Base-by-base conservation (phyloP, 225 moss, liverwort and hornwort genomes). In the Rhytidiadelphus loreus region DNA sequence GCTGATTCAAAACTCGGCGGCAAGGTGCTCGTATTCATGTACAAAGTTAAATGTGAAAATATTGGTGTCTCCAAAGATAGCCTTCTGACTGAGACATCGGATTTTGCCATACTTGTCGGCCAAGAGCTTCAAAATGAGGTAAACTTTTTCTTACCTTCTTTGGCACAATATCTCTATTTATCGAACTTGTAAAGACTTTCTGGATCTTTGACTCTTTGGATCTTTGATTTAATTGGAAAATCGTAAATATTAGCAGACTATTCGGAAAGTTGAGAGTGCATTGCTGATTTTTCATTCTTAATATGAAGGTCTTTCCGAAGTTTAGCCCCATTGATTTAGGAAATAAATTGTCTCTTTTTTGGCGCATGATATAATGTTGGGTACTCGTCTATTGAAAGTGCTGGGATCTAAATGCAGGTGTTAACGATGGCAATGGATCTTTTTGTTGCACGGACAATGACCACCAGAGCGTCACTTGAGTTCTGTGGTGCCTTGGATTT, bases 391-490 rank as follows among this genome's bases (percentile, higher is more conserved):
- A 46, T 77, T 77, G 39, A 84, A 81, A 80, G 11, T 28, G 60
- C 74, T 89, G 64, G 77, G 35, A 70, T 71, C 25, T 77, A 79
- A 86, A 68, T 90, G 86, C 96, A 98, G 98, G 97, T 95, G 64
- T 91, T 99, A 86, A 90, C 92, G 43, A 96, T 99, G 99, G 90
- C 91, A 32, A 99, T 99, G 97, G 99, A 99, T 89, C 94, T 99
- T 80, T 99, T 99, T 92, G 96, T 99, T 74, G 97, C 99, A 86
- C 96, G 99, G 48, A 96, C 99, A 32, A 99, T 99, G 99, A 99
- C 96, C 32, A 99, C 99, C 32, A 96, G 88, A 92, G 96, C 97
- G 26, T 99, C 97, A 55, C 94, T 99, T 81, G 86, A 91, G 77
- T 94, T 92, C 75, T 96, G 96, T 91, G 95, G 96, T 82, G 83